Evolutionary conservation across 306 rosid genomes (phyloP).

Genomic region (Geum urbanum): DNA sequence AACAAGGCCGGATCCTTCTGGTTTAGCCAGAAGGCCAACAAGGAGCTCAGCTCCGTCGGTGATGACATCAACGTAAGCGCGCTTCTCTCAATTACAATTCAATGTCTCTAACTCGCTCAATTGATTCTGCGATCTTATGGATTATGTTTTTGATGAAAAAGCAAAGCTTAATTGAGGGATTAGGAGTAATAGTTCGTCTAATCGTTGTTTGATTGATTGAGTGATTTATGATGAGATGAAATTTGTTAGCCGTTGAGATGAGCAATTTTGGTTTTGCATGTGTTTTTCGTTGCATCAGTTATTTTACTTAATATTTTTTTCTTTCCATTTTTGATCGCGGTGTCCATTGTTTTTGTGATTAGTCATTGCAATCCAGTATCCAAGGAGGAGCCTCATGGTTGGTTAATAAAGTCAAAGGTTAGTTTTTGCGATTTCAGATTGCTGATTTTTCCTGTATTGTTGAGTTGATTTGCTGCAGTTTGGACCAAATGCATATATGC

Average conservation of each 20-base stretch:
- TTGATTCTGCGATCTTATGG: not conserved
- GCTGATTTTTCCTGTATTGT: not conserved
- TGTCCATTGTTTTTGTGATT: slow-evolving; percentile 33
- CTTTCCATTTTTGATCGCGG: not conserved
- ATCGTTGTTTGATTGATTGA: not conserved
- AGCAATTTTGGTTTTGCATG: not conserved
- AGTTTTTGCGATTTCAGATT: slow-evolving; percentile 21
- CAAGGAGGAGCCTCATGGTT: slow-evolving; percentile 83
- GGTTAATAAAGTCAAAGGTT: slow-evolving; percentile 80
- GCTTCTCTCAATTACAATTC: not conserved
- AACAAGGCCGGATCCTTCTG: slow-evolving; percentile 89
- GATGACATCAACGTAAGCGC: slow-evolving; percentile 62
- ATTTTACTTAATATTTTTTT: not conserved
- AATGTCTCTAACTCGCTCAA: not conserved
- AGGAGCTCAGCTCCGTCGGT: slow-evolving; percentile 66
- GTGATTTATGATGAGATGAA: too few relatives aligned
- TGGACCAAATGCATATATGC: not conserved
- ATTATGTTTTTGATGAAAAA: not conserved
- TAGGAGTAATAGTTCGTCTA: not conserved
- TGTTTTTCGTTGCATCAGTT: slow-evolving; percentile 2
- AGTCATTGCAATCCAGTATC: slow-evolving; percentile 66
- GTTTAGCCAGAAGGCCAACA: slow-evolving; percentile 72
- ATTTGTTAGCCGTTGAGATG: too few relatives aligned
- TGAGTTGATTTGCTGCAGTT: not conserved
- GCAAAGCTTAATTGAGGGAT: not conserved